phyloP scores from a whole-genome alignment of 139 green algal species.

The Ettlia oleoabundans region DNA sequence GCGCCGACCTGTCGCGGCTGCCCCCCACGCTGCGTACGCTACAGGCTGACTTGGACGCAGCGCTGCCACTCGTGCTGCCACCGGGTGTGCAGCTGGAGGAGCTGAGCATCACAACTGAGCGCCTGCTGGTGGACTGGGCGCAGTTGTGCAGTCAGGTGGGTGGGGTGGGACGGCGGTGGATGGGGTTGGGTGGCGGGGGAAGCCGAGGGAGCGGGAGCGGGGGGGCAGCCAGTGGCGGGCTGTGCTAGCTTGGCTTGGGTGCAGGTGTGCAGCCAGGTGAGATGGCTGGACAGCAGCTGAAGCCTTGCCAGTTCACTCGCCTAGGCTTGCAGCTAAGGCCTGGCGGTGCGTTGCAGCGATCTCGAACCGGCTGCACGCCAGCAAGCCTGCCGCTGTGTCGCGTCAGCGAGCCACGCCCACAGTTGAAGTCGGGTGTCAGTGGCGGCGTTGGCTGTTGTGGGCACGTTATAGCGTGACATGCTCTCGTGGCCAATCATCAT shows the following conservation, averaged over 20 bases:
- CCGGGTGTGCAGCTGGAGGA: background rate
- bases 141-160: conserved; percentile 22
- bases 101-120: background rate
- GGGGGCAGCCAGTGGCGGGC: background rate
- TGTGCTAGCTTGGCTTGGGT: background rate
- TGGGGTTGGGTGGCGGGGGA: too few relatives aligned
- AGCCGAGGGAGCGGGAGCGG: background rate
- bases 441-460: too few relatives aligned
- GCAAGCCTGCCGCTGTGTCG: too few relatives aligned
- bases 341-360: too few relatives aligned
- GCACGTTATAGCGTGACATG: too few relatives aligned
- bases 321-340: too few relatives aligned
- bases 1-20: conserved; percentile 19
- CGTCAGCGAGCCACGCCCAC: too few relatives aligned
- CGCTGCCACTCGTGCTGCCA: conserved; percentile 3
- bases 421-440: too few relatives aligned
- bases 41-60: background rate
- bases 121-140: conserved; percentile 23
- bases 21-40: conserved; percentile 4
- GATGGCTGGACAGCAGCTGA: background rate
- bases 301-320: background rate
- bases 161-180: too few relatives aligned
- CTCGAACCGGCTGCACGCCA: too few relatives aligned
- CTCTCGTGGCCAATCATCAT: too few relatives aligned
- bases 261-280: conserved; percentile 16